Base-by-base conservation (phyloP, 495 filamentous ascomycete species). In the Penicillium mononematosum region DNA sequence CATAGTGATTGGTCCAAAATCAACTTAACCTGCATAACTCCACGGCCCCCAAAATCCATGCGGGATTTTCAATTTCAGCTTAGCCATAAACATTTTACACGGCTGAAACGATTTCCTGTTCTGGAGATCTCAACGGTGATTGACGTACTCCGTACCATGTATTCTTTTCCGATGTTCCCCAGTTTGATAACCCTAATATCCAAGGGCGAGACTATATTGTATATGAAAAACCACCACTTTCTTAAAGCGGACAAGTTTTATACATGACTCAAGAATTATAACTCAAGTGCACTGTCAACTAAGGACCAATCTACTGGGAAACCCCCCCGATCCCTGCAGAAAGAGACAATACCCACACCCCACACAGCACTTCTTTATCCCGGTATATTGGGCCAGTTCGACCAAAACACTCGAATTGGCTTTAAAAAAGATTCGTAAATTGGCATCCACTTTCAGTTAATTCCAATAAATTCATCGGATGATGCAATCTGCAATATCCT, bases 21-120 rank as follows among this genome's bases (percentile, higher is more conserved):
- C 9, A 27, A 42, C 34, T 12, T 16, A 7, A n/a, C 36, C 17
- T 12, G 50, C 50, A 41, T 51, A 51, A 42, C 50, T 52, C 34
- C 50, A 52, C 16, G 53, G 53, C 53, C 53, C 53, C 53, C 53
- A 55, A 55, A 55, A 38, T 24, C 51, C 22, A 20, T 54, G 53
- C 53, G 43, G 32, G 43, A 47, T 46, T 46, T 55, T 47, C 43
- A 48, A 48, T 48, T 48, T 48, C 45, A 17, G 27, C 25, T 8
- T 31, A 32, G 36, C 36, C 16, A 39, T 7, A 39, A 17, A 17
- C 36, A 39, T 39, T 39, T n/a, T 17, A 8, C 3, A 39, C 7
- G 36, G 36, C 36, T 17, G 36, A 17, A 17, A 39, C 36, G 3
- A n/a, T n/a, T 39, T 39, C 11, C 31, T 34, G 31, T 34, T 34